phyloP scores from a whole-genome alignment of 805 yeast species.

The Spathaspora arborariae region DNA sequence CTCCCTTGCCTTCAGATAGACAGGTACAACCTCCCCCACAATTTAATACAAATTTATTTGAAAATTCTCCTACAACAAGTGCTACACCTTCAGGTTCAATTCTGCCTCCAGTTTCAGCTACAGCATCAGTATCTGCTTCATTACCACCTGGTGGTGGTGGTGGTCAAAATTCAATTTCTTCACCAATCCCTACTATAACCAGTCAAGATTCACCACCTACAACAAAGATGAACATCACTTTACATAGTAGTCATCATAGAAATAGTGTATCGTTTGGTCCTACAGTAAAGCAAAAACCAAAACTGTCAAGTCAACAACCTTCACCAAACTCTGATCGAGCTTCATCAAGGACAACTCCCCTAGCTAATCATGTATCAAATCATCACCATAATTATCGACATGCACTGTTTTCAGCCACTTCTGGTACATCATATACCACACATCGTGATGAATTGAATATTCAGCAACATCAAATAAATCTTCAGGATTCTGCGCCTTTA shows the following conservation, averaged over 20 bases:
- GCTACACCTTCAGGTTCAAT: not conserved
- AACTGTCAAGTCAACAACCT: constrained; percentile 2
- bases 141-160: not conserved
- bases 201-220: constrained; percentile 23
- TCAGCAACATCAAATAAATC: constrained; percentile 20
- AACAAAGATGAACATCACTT: constrained; percentile 4
- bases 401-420: constrained; percentile 63
- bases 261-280: constrained; percentile 8
- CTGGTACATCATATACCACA: constrained; percentile 58
- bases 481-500: constrained; percentile 46
- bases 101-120: not conserved
- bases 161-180: constrained; percentile 1
- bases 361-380: not conserved
- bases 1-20: constrained; percentile 36
- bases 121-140: constrained; percentile 20
- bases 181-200: constrained; percentile 22
- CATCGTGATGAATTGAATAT: constrained; percentile 39
- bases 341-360: not conserved
- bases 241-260: constrained; percentile 7
- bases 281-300: not conserved
- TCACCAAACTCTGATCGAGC: constrained; percentile 7
- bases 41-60: constrained; percentile 12
- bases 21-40: constrained; percentile 6
- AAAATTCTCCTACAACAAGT: constrained; percentile 3
- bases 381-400: constrained; percentile 30